These are phyloP conservation scores for Elongisporangium prolatum DNA, from an alignment of 352 stramenopile species.

Conservation along the genomic window DNA sequence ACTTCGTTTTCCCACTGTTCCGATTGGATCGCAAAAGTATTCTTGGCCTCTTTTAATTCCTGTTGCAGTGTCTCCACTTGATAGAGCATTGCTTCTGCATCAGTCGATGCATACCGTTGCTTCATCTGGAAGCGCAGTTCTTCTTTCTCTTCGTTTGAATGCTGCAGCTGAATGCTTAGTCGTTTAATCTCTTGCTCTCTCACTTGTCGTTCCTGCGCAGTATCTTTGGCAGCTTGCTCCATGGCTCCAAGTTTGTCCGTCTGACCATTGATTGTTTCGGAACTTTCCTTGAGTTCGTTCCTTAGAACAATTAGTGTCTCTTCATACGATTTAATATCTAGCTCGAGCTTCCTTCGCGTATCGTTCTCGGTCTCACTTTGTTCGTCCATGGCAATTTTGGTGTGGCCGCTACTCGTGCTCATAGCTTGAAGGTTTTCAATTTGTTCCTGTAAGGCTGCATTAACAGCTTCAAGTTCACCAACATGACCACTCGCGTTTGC, in stretches of 20 bases:
- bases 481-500: neutral
- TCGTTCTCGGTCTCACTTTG: slow-evolving; percentile 30
- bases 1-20: slow-evolving; percentile 15
- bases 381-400: slow-evolving; percentile 4
- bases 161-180: slow-evolving; percentile 21
- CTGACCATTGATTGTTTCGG: slow-evolving; percentile 27
- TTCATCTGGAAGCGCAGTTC: slow-evolving; percentile 61
- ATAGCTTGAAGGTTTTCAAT: slow-evolving; percentile 6
- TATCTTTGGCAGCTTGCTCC: slow-evolving; percentile 19
- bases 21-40: slow-evolving; percentile 22
- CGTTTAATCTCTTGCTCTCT: slow-evolving; percentile 31
- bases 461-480: neutral
- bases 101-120: slow-evolving; percentile 37
- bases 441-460: slow-evolving; percentile 8
- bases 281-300: slow-evolving; percentile 45
- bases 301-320: slow-evolving; percentile 51
- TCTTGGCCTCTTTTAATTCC: slow-evolving; percentile 21
- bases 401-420: slow-evolving; percentile 18
- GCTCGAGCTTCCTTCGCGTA: slow-evolving; percentile 33
- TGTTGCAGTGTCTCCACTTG: slow-evolving; percentile 29
- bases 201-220: slow-evolving; percentile 15
- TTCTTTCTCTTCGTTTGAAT: slow-evolving; percentile 43
- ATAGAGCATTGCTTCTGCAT: slow-evolving; percentile 32
- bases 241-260: slow-evolving; percentile 32
- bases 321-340: slow-evolving; percentile 68